Evolutionary conservation across 140 eudicot genomes (phyloP), one percentile per base, ranked within the genome.

Genomic region (Erigeron philadelphicus): DNA sequence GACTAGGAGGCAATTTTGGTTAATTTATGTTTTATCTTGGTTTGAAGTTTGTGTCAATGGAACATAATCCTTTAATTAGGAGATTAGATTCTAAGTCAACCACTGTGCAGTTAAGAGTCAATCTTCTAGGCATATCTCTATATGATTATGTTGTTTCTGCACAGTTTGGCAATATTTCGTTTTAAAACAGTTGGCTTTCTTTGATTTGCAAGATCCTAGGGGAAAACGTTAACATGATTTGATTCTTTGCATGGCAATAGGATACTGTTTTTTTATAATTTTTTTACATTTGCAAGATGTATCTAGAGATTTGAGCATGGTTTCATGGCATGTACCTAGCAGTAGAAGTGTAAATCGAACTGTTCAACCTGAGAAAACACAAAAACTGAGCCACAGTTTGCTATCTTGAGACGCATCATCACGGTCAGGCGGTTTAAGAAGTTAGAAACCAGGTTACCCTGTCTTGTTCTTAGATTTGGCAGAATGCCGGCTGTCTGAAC

Each of bases 1-100:
- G 75, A 75, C 75, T 10, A 75, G 80, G 58, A 75, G 71, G 80
- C 80, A 75, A 65, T 9, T 68, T 49, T 68, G 70, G 11, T 59
- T 59, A 60, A 4, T 50, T 75, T 75, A 75, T 55, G n/a, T 9
- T 4, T 42, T 35, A 49, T 48, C 11, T 0, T 1, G 23, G 55
- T 61, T 68, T 75, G 54, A 64, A 59, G 46, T 46, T 60, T 61
- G 80, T 68, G 80, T 75, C 64, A 75, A 49, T 61, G 59, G 52
- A 75, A 68, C 80, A 75, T 68, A 75, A 68, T 61, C 80, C 80
- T 68, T 68, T 6, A 60, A 38, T 62, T 47, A 49, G 75, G 47
- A 47, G 7, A 40, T 19, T 68, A 21, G 47, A 68, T 50, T 59
- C 75, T 68, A 10, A 60, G 58, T n/a, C 80, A 75, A 44, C 72